Base-by-base conservation (phyloP, 306 rosid species). In the Quillaja saponaria region DNA sequence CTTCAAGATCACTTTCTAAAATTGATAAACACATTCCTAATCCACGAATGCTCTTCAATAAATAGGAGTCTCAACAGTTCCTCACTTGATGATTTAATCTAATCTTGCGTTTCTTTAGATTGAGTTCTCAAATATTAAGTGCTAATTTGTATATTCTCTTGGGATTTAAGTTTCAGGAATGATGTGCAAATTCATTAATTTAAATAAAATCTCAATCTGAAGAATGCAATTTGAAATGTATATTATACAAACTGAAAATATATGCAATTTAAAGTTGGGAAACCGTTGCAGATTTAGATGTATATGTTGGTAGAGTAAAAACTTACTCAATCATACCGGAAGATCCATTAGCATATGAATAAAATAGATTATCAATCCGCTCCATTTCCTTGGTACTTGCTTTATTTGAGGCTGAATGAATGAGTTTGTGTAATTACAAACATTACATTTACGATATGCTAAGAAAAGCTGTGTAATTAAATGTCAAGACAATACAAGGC, bases 311-410 rank as follows among this genome's bases (percentile, higher is more conserved):
- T 57, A 44, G 7, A 15, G 65, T 46, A 34, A 18, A 71, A 56
- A 80, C 99, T 87, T 89, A 94, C 99, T 89, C 99, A 63, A 94
- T 94, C 84, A 83, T 37, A 50, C 87, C 85, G 49, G 91, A 79
- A 76, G 99, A 72, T 17, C 69, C 85, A 87, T 80, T 85, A 52
- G 91, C 96, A 75, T 85, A 94, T 6, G 87, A 47, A 76, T 81
- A 72, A 53, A 83, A 94, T 33, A 94, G 69, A 56, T 49, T 77
- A 52, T 94, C 97, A 16, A 94, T 87, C 56, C 95, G 81, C 64
- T 94, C 99, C 55, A 74, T 67, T 80, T 89, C 97, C 76, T 89
- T 94, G 5, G 88, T 62, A 72, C 82, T 84, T 34, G 96, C 91
- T 85, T 87, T 89, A 80, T 90, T 76, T 25, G 95, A 84, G 41